Evolutionary conservation across 371 early-diverging fungal genomes (phyloP).

Genomic region (Dinochytrium kinnereticum): DNA sequence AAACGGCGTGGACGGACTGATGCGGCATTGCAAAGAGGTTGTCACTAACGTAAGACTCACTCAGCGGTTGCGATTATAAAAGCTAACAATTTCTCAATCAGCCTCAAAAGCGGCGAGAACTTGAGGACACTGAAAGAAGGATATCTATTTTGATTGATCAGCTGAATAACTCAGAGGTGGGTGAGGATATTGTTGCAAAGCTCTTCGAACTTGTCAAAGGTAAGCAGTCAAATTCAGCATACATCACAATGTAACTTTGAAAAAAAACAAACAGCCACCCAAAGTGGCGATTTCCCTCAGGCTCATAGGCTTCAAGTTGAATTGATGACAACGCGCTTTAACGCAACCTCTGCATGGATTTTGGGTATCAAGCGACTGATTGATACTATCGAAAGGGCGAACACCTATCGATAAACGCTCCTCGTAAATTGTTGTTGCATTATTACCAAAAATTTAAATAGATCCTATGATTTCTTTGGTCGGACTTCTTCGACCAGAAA

Average conservation of each 20-base stretch:
- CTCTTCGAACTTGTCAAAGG: constrained; percentile 66
- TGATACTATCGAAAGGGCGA: constrained; percentile 51
- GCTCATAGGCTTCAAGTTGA: constrained; percentile 64
- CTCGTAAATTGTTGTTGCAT: not conserved
- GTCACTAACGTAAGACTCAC: constrained; percentile 47
- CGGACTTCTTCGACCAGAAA: not conserved
- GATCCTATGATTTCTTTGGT: not conserved
- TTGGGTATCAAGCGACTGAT: constrained; percentile 69
- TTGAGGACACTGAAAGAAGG: constrained; percentile 78
- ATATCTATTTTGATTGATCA: constrained; percentile 73
- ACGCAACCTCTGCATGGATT: constrained; percentile 68
- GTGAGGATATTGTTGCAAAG: constrained; percentile 57
- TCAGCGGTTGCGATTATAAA: constrained; percentile 10
- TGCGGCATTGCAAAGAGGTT: constrained; percentile 20
- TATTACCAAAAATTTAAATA: not conserved
- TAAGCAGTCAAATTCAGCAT: constrained; percentile 26
- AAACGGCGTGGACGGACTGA: constrained; percentile 42
- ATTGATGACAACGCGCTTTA: constrained; percentile 67
- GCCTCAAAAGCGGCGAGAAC: constrained; percentile 70
- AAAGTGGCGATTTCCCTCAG: constrained; percentile 54
- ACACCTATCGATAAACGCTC: not conserved
- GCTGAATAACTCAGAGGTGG: constrained; percentile 73
- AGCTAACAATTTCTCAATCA: constrained; percentile 24
- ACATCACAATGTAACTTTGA: not conserved
- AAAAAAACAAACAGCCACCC: constrained; percentile 40